Evolutionary conservation across 2,329 filamentous ascomycete genomes (phyloP).

Genomic region (Cordyceps militaris): DNA sequence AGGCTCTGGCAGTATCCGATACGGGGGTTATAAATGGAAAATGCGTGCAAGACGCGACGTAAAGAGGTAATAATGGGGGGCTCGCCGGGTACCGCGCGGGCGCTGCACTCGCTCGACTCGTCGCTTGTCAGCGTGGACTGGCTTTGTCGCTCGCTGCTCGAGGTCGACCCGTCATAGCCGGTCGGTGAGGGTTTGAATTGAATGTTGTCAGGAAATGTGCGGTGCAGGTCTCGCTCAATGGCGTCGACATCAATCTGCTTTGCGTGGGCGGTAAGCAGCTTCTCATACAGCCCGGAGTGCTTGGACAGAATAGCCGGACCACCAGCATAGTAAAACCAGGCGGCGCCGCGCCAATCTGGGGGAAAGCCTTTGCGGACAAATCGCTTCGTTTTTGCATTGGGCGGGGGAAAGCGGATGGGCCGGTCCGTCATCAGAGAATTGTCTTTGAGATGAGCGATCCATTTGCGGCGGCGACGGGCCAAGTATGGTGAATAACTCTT

Average conservation of each 20-base stretch:
- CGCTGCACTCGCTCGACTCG: conserved; percentile 23
- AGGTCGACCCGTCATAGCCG: conserved; percentile 22
- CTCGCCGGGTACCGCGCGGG: conserved; percentile 43
- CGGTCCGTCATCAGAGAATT: conserved; percentile 63
- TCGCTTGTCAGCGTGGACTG: conserved; percentile 31
- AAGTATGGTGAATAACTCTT: conserved; percentile 67
- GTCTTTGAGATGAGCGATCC: conserved; percentile 70
- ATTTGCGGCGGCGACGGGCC: conserved; percentile 70
- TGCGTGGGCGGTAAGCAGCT: conserved; percentile 57
- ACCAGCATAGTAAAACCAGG: conserved; percentile 95
- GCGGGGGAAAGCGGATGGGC: conserved; percentile 72
- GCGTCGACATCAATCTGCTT: conserved; percentile 74
- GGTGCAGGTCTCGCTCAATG: conserved; percentile 87
- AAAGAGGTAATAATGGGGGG: conserved; percentile 74
- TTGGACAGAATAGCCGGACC: conserved; percentile 73
- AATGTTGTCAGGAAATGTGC: conserved; percentile 91
- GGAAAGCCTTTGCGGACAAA: conserved; percentile 92
- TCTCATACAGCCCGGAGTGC: conserved; percentile 69
- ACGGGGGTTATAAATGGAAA: conserved; percentile 80
- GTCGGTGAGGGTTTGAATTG: conserved; percentile 63
- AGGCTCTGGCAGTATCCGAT: conserved; percentile 95
- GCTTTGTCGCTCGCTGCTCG: conserved; percentile 27
- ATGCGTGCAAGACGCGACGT: conserved; percentile 79
- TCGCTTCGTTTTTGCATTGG: conserved; percentile 75
- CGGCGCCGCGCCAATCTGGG: conserved; percentile 86